Evolutionary conservation across 1,139 yeast genomes (phyloP), one percentile per base, ranked within the genome.

Genomic region (Wickerhamomyces sp.): DNA sequence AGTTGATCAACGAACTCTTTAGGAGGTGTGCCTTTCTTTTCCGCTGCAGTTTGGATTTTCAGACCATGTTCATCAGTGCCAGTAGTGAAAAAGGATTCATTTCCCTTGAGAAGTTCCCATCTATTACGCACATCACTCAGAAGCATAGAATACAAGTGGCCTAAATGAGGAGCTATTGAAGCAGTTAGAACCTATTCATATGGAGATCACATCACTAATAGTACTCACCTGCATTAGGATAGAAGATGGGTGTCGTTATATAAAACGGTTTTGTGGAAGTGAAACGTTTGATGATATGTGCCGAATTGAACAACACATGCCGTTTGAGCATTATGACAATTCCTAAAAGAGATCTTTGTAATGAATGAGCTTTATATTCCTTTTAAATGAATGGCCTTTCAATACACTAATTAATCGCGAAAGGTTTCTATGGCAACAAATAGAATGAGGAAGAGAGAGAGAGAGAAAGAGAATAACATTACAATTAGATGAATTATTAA

Each of bases 51-150:
- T 37, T 88, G 95, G 28, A 92, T 90, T 65, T 92, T 92, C 45
- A 89, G 65, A 0, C 99, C 99, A 60, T 92, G 98, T 61, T 92
- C 99, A 59, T 92, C 99, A 0, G 97, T 90, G 1, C 99, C 99
- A 0, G 98, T 92, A 10, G 87, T 74, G 56, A 90, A 72, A 45
- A 68, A 75, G 0, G 86, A 63, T 2, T 58, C 54, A 0, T 74
- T 69, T 14, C 72, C 63, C 34, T 64, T 67, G 33, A 81, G 61
- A 19, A 54, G 55, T 35, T 75, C 76, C 96, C 96, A 90, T 46
- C 96, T 68, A 46, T 71, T 75, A 41, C 83, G 67, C 2, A 82
- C 81, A 62, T 92, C 97, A 36, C 92, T 81, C 28, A 92, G 63
- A 0, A 89, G 69, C 87, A 89, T 85, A 14, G 96, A 78, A 59